Percentiles rank a stretch among this genome's conserved stretches.
Conservation (phyloP, 257 asterid species). For the Fraxinus quadrangulata region DNA sequence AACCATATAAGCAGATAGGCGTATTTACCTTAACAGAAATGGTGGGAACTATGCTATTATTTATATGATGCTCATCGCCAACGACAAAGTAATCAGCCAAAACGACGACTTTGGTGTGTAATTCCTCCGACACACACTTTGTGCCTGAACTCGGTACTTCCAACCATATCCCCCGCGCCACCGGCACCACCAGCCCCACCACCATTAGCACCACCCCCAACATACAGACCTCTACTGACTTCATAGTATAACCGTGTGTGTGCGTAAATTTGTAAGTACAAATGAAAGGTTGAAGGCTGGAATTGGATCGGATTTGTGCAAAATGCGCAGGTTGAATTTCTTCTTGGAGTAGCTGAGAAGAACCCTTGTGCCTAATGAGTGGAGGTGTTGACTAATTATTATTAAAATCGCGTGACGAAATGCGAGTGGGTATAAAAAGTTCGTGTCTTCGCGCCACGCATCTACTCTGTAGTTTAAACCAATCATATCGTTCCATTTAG, state of each 20-base stretch:
- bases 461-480: conserved; percentile 22
- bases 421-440: conserved; percentile 30
- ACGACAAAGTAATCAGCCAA: conserved; percentile 69
- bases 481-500: conserved; percentile 14
- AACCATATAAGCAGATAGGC: neutral
- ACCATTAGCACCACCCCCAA: conserved; percentile 30
- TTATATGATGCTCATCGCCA: conserved; percentile 50
- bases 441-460: conserved; percentile 46
- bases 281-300: neutral
- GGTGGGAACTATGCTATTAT: conserved; percentile 46
- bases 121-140: conserved; percentile 79
- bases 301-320: conserved; percentile 21
- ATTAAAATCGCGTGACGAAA: conserved; percentile 24
- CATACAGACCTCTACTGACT: conserved; percentile 30
- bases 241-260: conserved; percentile 18
- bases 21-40: conserved; percentile 64
- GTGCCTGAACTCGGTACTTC: conserved; percentile 68
- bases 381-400: neutral
- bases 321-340: conserved; percentile 5
- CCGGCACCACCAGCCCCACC: conserved; percentile 43
- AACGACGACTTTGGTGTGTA: conserved; percentile 71
- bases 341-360: neutral
- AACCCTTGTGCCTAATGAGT: conserved; percentile 28
- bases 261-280: no score
- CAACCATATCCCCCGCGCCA: conserved; percentile 67